phyloP scores from a whole-genome alignment of 345 rosid species.

The Lumnitzera littorea region DNA sequence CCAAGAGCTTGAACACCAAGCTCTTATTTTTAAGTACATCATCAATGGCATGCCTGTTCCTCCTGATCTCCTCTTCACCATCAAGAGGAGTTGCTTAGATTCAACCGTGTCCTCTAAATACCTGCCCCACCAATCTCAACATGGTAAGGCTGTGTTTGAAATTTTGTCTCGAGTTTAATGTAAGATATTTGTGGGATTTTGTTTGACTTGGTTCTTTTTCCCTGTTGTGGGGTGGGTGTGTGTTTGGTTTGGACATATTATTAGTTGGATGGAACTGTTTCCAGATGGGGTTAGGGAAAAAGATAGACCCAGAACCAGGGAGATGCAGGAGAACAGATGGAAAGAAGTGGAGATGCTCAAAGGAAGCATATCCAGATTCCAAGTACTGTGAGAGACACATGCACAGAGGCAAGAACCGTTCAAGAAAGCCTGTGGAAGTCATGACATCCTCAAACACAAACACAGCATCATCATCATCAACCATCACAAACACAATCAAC shows the following conservation, averaged over 20 bases:
- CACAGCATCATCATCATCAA: constrained; percentile 4
- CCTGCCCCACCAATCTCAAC: constrained; percentile 43
- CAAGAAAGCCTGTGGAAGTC: constrained; percentile 92
- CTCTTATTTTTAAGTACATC: constrained; percentile 74
- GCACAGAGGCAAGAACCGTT: constrained; percentile 96
- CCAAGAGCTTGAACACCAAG: constrained; percentile 95
- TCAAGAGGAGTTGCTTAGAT: constrained; percentile 51
- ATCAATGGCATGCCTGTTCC: constrained; percentile 69
- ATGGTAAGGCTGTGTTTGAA: constrained; percentile 29
- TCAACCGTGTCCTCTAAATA: constrained; percentile 39
- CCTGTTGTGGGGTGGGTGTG: neutral
- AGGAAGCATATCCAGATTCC: constrained; percentile 85
- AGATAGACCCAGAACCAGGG: constrained; percentile 88
- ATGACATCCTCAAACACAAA: constrained; percentile 1
- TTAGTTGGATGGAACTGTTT: constrained; percentile 80
- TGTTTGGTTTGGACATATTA: constrained; percentile 3
- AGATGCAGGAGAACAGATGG: constrained; percentile 94
- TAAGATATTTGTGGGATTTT: neutral
- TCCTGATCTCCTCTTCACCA: constrained; percentile 68
- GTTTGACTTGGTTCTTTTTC: constrained; percentile 1
- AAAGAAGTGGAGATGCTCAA: constrained; percentile 95
- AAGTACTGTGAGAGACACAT: constrained; percentile 93
- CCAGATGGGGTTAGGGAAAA: constrained; percentile 68
- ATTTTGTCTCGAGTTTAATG: neutral
- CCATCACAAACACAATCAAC: neutral